Evolutionary conservation across 1,284 basidiomycete genomes (phyloP).

Genomic region (Papiliotrema fonsecae): DNA sequence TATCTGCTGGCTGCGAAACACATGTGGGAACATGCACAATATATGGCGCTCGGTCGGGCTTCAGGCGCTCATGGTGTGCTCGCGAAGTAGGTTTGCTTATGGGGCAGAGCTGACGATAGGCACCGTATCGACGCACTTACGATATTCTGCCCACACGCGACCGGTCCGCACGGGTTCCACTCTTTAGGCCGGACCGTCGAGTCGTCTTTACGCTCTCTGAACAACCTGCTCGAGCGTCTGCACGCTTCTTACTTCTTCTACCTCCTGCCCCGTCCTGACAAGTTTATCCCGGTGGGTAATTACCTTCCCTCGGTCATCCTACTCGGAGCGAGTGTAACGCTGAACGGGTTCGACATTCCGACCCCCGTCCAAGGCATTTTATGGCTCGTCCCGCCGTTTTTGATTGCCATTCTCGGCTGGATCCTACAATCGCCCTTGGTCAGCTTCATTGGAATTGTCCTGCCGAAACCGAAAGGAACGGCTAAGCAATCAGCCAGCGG

Average conservation of each 20-base stretch:
- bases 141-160: constrained; percentile 77
- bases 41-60: constrained; percentile 40
- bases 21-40: constrained; percentile 37
- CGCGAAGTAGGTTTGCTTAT: constrained; percentile 34
- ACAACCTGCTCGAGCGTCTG: constrained; percentile 86
- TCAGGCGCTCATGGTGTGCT: constrained; percentile 50
- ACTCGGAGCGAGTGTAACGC: constrained; percentile 73
- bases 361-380: constrained; percentile 56
- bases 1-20: constrained; percentile 29
- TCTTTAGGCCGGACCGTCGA: constrained; percentile 82
- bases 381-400: constrained; percentile 18
- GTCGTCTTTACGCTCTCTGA: constrained; percentile 78
- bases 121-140: constrained; percentile 94
- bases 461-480: constrained; percentile 57
- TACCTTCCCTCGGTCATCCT: constrained; percentile 82
- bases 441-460: constrained; percentile 15
- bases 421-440: constrained; percentile 13
- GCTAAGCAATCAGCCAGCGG: constrained; percentile 14
- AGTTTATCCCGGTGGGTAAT: constrained; percentile 80
- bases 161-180: constrained; percentile 92
- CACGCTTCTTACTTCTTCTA: constrained; percentile 97
- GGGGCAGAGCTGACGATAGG: constrained; percentile 46
- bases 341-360: constrained; percentile 72
- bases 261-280: constrained; percentile 66
- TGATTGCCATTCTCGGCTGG: constrained; percentile 17